phyloP scores from a whole-genome alignment of 768 basidiomycete genomes.

The Leucocoprinus sp. region DNA sequence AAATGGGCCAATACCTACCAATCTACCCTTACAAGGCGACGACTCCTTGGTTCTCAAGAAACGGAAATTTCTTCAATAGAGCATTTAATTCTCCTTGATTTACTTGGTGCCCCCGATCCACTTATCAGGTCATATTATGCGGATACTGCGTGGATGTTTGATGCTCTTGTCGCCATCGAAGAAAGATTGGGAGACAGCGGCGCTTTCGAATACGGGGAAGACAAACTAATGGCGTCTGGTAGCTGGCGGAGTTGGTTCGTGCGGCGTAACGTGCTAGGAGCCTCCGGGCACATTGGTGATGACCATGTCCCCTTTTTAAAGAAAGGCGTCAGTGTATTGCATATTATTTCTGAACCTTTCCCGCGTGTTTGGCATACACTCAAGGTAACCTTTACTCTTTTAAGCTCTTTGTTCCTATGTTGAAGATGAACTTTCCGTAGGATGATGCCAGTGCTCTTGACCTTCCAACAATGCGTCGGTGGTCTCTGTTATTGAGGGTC shows the following conservation, averaged over 20 bases:
- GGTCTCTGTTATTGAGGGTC: constrained; percentile 83
- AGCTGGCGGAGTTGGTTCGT: constrained; percentile 63
- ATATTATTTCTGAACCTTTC: constrained; percentile 86
- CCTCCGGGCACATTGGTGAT: constrained; percentile 68
- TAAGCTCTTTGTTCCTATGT: not conserved
- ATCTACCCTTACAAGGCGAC: constrained; percentile 48
- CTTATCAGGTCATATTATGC: constrained; percentile 72
- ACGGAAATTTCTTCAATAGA: constrained; percentile 77
- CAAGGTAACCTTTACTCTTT: constrained; percentile 34
- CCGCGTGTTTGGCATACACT: constrained; percentile 86
- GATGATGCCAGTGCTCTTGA: constrained; percentile 88
- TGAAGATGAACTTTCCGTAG: constrained; percentile 28
- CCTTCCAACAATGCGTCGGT: constrained; percentile 75
- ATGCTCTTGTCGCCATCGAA: constrained; percentile 68
- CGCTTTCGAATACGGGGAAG: constrained; percentile 43
- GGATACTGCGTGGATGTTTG: constrained; percentile 92
- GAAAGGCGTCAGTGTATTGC: constrained; percentile 79
- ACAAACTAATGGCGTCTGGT: constrained; percentile 35
- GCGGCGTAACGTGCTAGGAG: constrained; percentile 30
- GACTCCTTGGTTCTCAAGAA: constrained; percentile 42
- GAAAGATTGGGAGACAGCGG: constrained; percentile 56
- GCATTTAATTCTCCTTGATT: constrained; percentile 86
- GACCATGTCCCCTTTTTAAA: constrained; percentile 89
- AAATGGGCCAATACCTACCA: constrained; percentile 73
- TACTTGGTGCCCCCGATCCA: constrained; percentile 76